These are phyloP conservation scores for Fagopyrum tataricum DNA, from an alignment of 148 eudicot genomes.

Conservation along the genomic window DNA sequence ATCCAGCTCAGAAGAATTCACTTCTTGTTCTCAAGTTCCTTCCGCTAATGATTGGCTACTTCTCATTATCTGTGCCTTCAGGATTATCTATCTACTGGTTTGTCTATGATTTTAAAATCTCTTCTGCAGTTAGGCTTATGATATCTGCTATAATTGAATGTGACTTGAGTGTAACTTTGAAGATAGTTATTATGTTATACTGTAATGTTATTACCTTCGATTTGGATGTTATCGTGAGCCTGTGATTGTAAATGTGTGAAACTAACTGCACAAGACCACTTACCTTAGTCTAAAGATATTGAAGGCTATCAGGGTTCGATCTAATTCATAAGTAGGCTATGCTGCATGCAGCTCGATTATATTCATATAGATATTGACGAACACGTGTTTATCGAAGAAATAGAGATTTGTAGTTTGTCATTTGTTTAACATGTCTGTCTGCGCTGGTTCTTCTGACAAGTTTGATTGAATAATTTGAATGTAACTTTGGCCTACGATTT, in stretches of 20 bases:
- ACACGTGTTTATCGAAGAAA: no score
- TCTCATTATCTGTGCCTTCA: conserved; percentile 92
- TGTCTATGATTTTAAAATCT: conserved; percentile 21
- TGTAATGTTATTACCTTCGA: no score
- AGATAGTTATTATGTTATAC: not conserved
- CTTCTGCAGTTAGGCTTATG: not conserved
- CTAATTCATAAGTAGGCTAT: no score
- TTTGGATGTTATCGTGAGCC: no score
- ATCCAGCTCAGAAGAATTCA: conserved; percentile 93
- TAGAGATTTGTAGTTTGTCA: not conserved
- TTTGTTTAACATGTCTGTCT: not conserved
- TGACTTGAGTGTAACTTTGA: not conserved
- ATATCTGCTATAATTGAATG: not conserved
- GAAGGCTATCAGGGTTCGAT: no score
- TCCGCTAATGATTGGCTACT: conserved; percentile 98
- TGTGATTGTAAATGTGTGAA: no score
- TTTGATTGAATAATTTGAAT: not conserved
- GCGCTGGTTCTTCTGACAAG: no score
- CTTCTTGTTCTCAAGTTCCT: conserved; percentile 90
- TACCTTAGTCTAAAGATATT: no score
- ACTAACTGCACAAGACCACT: no score
- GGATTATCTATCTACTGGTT: conserved; percentile 97
- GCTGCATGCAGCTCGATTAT: no score
- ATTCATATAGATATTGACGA: no score
- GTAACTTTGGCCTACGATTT: not conserved